Base-by-base conservation (phyloP, 371 early-diverging fungal species). In the Mucor piriformis region DNA sequence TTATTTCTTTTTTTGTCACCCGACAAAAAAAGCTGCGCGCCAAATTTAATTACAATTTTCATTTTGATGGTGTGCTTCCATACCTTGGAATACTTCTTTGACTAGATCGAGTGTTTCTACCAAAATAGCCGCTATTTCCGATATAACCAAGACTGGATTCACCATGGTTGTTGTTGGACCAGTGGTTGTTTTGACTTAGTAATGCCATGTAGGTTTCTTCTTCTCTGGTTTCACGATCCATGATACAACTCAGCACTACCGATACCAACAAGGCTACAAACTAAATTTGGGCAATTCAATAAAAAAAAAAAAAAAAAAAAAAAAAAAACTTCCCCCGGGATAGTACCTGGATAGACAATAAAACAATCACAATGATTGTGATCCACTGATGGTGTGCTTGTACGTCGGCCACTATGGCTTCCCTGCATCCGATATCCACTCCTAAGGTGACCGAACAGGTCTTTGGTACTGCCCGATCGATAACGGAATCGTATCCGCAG, bases 161-260 rank as follows among this genome's bases (percentile, higher is more conserved):
- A 16, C 54, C 42, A n/a, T n/a, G n/a, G 20, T 18, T 12, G 12
- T 37, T 42, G 6, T 35, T 15, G 13, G 15, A 37, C 50, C 27
- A 23, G 24, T 43, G 6, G 43, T 56, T 53, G 24, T 57, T 47
- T 40, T 66, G 66, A 48, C 52, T 58, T 37, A 70, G 29, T 24
- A 66, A 43, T 15, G 63, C 35, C 47, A 70, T 40, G 15, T 66
- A 63, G 12, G 63, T 56, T 33, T 70, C 66, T 46, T 70, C 70
- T 57, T 70, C 66, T 50, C 57, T 62, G 56, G 53, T 47, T 20
- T 66, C 59, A 27, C 58, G 57, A 20, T 70, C 60, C 34, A 70
- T 59, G 24, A 63, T 47, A 27, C 55, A 35, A 20, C 51, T 59
- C 25, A 66, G 15, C 5, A 70, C 23, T 10, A 66, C 53, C 2